These are phyloP conservation scores for Pseudocercospora vitis DNA, from an alignment of 2,329 filamentous ascomycete species.

Conservation along the genomic window DNA sequence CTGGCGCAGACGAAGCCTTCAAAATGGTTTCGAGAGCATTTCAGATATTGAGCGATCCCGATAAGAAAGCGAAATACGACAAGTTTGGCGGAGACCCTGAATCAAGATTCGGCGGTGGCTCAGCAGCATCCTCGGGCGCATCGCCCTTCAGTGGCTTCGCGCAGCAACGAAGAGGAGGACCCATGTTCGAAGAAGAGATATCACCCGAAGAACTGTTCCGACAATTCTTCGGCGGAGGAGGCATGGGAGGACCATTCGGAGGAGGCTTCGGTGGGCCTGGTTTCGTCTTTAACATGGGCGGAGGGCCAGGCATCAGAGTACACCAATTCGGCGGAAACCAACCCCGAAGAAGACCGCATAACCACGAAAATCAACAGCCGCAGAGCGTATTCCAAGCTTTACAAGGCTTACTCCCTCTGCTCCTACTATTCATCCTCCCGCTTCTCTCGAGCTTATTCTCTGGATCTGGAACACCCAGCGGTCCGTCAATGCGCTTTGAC, in stretches of 20 bases:
- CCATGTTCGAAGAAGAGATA: slow-evolving; percentile 85
- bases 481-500: slow-evolving; percentile 77
- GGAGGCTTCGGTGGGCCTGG: slow-evolving; percentile 63
- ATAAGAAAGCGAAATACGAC: slow-evolving; percentile 89
- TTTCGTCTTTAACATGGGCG: slow-evolving; percentile 90
- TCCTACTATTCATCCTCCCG: slow-evolving; percentile 76
- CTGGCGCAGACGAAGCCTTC: slow-evolving; percentile 94
- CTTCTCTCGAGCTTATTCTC: slow-evolving; percentile 79
- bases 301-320: slow-evolving; percentile 82
- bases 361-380: slow-evolving; percentile 53
- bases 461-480: slow-evolving; percentile 54
- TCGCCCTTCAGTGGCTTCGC: slow-evolving; percentile 67
- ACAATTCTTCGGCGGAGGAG: slow-evolving; percentile 84
- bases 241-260: slow-evolving; percentile 32
- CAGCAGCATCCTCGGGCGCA: slow-evolving; percentile 55
- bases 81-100: slow-evolving; percentile 90
- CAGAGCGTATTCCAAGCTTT: slow-evolving; percentile 48
- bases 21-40: slow-evolving; percentile 96
- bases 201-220: slow-evolving; percentile 96
- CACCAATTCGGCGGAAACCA: slow-evolving; percentile 88
- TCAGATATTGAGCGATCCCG: slow-evolving; percentile 85
- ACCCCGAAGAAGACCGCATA: slow-evolving; percentile 73
- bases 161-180: slow-evolving; percentile 46
- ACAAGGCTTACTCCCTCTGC: slow-evolving; percentile 66
- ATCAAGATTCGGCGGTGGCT: slow-evolving; percentile 67